Base-by-base conservation (phyloP, 1,139 yeast species). In the Zygosaccharomyces pseudobailii region DNA sequence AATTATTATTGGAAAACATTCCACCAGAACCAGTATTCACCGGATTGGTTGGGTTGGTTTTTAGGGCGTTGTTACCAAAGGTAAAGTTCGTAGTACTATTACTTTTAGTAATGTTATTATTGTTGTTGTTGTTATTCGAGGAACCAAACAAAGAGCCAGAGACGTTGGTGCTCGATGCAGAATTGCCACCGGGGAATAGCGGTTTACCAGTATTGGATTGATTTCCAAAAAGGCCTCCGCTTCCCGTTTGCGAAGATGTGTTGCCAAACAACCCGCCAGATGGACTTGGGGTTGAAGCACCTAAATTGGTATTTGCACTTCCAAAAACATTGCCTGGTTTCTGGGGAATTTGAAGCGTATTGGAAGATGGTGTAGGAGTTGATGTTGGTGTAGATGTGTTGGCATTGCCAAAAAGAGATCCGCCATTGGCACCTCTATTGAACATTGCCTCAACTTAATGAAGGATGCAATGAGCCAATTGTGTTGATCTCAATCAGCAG, bases 381-480 rank as follows among this genome's bases (percentile, higher is more conserved):
- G 67, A 61, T 8, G 66, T 61, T 10, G 68, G 63, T 3, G 67
- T 62, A 3, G 67, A 61, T 4, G 67, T 54, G 40, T 54, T 59
- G n/a, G 46, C 48, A 40, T 52, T 53, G 6, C 65, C 62, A 42
- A 62, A 60, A 21, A 55, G 49, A 27, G 63, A 58, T 25, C 55
- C 54, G 31, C 57, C 55, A 31, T 54, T 56, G 32, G 50, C 43
- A 32, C 51, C 55, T 36, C 60, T 51, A 25, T 56, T 55, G 46
- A 63, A 61, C 67, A 63, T 63, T 31, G 20, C 42, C 45, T 21
- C 21, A n/a, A 6, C 19, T 19, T 32, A 10, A 30, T 23, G 24
- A 42, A 34, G 19, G 8, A 27, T 25, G 42, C 43, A 27, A 32
- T 25, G 32, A 30, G 25, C 43, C 34, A 38, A 38, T 38, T 38